phyloP scores from a whole-genome alignment of 2,329 filamentous ascomycete genomes.

The Kalmusia sp. region DNA sequence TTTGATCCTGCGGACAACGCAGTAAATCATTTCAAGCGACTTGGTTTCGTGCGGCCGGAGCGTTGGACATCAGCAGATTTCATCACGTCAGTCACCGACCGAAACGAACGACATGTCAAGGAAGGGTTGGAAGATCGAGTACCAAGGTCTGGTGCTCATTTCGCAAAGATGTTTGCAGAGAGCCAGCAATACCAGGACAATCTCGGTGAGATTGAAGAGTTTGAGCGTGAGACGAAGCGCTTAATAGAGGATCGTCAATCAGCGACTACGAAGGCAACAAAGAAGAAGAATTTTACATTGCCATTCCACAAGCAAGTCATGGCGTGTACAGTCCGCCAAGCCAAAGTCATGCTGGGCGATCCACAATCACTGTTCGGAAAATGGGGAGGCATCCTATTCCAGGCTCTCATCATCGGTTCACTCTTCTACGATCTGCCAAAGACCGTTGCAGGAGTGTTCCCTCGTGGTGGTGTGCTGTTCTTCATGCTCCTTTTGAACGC shows the following conservation, averaged over 20 bases:
- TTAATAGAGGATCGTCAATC: conserved; percentile 39
- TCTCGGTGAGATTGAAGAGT: conserved; percentile 49
- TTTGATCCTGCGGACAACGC: conserved; percentile 69
- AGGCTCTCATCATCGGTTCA: conserved; percentile 49
- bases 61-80: conserved; percentile 76
- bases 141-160: conserved; percentile 62
- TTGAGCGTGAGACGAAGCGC: conserved; percentile 41
- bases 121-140: conserved; percentile 64
- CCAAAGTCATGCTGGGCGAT: conserved; percentile 63
- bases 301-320: conserved; percentile 49
- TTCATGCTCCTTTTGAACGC: conserved; percentile 69
- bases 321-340: conserved; percentile 50
- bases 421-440: conserved; percentile 62
- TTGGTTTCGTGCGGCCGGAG: conserved; percentile 72
- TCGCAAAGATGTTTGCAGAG: conserved; percentile 54
- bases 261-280: conserved; percentile 44
- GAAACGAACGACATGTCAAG: conserved; percentile 63
- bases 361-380: conserved; percentile 58
- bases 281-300: conserved; percentile 51
- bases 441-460: conserved; percentile 63
- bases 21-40: conserved; percentile 68
- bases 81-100: conserved; percentile 73
- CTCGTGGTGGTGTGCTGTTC: conserved; percentile 67
- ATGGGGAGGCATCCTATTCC: conserved; percentile 55
- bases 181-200: conserved; percentile 47